Percentiles rank a stretch among this genome's conserved stretches.
These are phyloP conservation scores for Dendryphion nanum DNA, from an alignment of 2,329 filamentous ascomycete genomes.

Conservation along the genomic window DNA sequence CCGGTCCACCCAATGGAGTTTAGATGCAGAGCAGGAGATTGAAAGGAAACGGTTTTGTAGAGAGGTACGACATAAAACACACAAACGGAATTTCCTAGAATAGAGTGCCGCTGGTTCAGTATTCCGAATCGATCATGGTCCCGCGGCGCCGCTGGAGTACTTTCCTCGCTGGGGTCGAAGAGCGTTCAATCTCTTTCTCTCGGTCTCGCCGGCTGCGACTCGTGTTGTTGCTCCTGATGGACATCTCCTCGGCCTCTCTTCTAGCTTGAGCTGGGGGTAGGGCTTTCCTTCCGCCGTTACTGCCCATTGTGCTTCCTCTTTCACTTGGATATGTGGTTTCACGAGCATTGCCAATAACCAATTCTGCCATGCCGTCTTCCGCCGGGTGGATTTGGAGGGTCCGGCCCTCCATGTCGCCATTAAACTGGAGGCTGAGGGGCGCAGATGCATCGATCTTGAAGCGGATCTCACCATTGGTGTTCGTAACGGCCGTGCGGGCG, in stretches of 20 bases:
- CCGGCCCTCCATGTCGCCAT: conserved; percentile 39
- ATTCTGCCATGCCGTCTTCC: conserved; percentile 36
- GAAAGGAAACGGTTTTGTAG: no score
- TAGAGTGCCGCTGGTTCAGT: no score
- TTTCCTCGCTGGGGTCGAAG: conserved; percentile 21
- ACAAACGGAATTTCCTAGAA: no score
- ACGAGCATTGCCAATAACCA: conserved; percentile 31
- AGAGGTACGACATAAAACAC: no score
- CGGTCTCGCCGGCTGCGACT: conserved; percentile 26
- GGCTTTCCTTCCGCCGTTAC: conserved; percentile 13
- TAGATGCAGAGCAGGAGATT: conserved; percentile 8
- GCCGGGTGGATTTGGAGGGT: conserved; percentile 31
- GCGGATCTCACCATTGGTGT: conserved; percentile 32
- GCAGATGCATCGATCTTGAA: conserved; percentile 34
- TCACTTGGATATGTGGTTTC: conserved; percentile 27
- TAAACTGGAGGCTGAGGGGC: conserved; percentile 32
- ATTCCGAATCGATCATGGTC: no score
- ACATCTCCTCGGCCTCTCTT: conserved; percentile 30
- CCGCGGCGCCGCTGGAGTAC: no score
- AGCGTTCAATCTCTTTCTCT: conserved; percentile 16
- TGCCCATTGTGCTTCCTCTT: conserved; percentile 20
- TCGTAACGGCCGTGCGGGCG: conserved; percentile 26
- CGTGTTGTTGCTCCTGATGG: conserved; percentile 20
- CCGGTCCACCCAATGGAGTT: conserved; percentile 17
- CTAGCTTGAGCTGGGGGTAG: conserved; percentile 16